Evolutionary conservation across 208 protist genomes (phyloP), one percentile per base, ranked within the genome.

Genomic region (Wallacemonas sp.): DNA sequence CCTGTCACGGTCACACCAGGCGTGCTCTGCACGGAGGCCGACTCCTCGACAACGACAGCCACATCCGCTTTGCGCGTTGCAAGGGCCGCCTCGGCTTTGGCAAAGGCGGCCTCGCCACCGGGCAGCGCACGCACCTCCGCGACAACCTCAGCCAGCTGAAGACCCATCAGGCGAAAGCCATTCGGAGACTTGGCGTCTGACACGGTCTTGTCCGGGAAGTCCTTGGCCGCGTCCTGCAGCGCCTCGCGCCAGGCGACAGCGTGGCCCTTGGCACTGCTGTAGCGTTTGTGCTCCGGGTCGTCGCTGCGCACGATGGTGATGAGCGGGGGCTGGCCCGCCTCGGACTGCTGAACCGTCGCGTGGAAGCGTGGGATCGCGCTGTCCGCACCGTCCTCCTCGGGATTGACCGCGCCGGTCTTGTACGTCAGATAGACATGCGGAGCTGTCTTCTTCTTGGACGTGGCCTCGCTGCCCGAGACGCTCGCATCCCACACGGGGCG

Each of bases 291-390:
- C 1, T 63, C 64, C n/a, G 78, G 74, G 19, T 66, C 64, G 68
- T 94, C 88, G 70, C 85, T 92, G 46, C 88, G 85, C 2, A 52
- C 72, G 2, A 94, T 48, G 38, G 71, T 67, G 65, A 87, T 92
- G 21, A 60, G 52, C 12, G 83, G 83, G 12, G 32, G 27, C 49
- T 32, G 23, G 2, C 39, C 34, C 6, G 39, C 24, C 5, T 71
- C 30, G 14, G 52, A 5, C 16, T 12, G 57, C 39, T 49, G 11
- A 9, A 63, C 57, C 24, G 57, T 63, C 19, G 57, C 34, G 16
- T 32, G 39, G 24, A 49, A 66, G 26, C 44, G 44, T 6, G 60
- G 12, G 4, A n/a, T 55, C n/a, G 68, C 1, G 49, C 19, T 5
- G 29, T 19, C 36, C 16, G 38, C 29, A 54, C 9, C 38, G 34